Conservation (phyloP, 805 yeast genomes). For the Candida corydali region DNA sequence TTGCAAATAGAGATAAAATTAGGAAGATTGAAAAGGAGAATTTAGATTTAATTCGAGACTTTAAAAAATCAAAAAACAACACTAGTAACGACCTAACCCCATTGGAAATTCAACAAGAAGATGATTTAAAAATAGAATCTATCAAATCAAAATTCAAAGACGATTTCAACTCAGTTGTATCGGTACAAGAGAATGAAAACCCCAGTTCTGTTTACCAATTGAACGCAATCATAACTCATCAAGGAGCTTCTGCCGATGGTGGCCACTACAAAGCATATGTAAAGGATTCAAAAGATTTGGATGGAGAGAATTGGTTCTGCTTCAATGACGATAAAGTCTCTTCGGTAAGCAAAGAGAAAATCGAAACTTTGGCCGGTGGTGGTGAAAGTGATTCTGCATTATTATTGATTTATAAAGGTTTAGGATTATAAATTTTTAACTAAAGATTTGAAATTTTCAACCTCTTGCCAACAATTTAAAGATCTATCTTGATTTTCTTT, state of each 20-base stretch:
- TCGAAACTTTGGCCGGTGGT: constrained; percentile 90
- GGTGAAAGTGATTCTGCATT: constrained; percentile 97
- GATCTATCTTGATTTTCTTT: constrained; percentile 59
- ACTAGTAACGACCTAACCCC: constrained; percentile 31
- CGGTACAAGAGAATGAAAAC: constrained; percentile 50
- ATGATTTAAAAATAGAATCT: constrained; percentile 44
- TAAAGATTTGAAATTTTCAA: constrained; percentile 60
- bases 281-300: constrained; percentile 59
- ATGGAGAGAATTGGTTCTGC: constrained; percentile 84
- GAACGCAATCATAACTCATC: constrained; percentile 81
- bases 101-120: constrained; percentile 53
- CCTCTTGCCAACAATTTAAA: constrained; percentile 80
- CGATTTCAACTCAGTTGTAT: constrained; percentile 41
- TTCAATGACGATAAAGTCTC: constrained; percentile 91
- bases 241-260: constrained; percentile 92
- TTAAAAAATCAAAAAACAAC: constrained; percentile 50
- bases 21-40: constrained; percentile 72
- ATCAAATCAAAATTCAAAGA: constrained; percentile 49
- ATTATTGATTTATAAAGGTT: constrained; percentile 78
- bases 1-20: constrained; percentile 70
- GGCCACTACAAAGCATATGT: constrained; percentile 96
- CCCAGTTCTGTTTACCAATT: constrained; percentile 86
- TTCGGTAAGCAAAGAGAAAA: constrained; percentile 71
- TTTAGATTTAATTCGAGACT: constrained; percentile 67
- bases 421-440: constrained; percentile 60